Conservation (phyloP, 2,329 filamentous ascomycete genomes). For the Colletotrichum scovillei region DNA sequence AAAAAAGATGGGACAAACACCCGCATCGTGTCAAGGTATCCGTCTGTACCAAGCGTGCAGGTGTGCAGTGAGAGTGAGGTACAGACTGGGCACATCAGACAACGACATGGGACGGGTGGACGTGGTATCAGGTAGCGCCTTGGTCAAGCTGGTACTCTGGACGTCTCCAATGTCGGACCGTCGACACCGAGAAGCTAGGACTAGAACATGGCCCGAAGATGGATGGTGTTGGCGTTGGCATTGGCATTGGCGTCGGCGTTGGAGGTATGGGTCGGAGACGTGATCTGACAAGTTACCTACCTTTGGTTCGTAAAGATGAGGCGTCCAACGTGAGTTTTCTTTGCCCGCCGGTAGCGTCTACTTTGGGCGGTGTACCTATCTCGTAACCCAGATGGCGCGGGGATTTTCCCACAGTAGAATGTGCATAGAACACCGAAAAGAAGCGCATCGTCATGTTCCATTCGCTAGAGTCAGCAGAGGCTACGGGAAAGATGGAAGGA, state of each 20-base stretch:
- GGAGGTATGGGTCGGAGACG: neutral
- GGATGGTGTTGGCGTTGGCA: neutral
- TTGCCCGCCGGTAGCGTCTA: neutral
- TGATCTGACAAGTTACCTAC: neutral
- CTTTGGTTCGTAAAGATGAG: too few relatives aligned
- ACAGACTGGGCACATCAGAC: neutral
- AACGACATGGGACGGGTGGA: slow-evolving; percentile 2
- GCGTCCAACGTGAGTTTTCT: neutral
- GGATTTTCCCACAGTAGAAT: neutral
- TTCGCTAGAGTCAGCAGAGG: neutral
- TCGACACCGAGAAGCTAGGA: slow-evolving; percentile 58
- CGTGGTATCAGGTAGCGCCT: slow-evolving; percentile 30
- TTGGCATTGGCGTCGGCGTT: neutral
- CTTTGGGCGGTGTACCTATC: neutral
- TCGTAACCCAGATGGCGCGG: neutral
- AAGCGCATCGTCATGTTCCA: neutral
- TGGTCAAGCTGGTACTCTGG: slow-evolving; percentile 34
- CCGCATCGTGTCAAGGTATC: neutral
- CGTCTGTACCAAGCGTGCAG: too few relatives aligned
- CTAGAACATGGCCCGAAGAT: slow-evolving; percentile 43
- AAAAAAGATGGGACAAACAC: slow-evolving; percentile 29
- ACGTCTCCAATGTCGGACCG: slow-evolving; percentile 59
- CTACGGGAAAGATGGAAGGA: too few relatives aligned
- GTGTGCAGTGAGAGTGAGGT: neutral
- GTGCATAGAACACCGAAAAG: neutral